Percentiles rank a stretch among this genome's conserved stretches.
phyloP scores from a whole-genome alignment of 2,329 filamentous ascomycete genomes.

The Aspergillus spinulosporus region DNA sequence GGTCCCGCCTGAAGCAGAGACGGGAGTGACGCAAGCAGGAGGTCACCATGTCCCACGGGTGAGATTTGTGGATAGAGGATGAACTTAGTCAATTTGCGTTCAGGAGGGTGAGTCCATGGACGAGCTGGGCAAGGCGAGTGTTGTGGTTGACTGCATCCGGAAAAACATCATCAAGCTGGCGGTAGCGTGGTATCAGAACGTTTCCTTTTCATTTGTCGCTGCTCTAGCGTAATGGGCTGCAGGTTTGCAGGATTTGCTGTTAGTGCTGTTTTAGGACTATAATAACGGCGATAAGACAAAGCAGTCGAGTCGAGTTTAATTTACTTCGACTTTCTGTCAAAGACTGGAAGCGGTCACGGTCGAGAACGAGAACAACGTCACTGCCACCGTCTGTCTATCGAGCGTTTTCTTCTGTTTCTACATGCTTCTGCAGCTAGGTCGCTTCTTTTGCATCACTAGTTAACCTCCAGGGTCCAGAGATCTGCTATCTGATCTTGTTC shows the following conservation, averaged over 20 bases:
- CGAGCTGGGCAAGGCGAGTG: neutral
- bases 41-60: slow-evolving; percentile 5
- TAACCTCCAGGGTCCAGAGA: neutral
- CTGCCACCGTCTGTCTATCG: neutral
- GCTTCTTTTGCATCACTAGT: neutral
- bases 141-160: slow-evolving; percentile 16
- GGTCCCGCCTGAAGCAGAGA: neutral
- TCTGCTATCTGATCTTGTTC: neutral
- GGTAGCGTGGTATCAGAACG: slow-evolving; percentile 7
- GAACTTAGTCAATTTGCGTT: slow-evolving; percentile 4
- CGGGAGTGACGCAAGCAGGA: slow-evolving; percentile 16
- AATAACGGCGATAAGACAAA: slow-evolving; percentile 8
- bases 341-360: slow-evolving; percentile 23
- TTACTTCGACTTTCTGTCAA: neutral
- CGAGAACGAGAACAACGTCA: slow-evolving; percentile 1
- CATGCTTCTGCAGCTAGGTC: neutral
- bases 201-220: slow-evolving; percentile 2
- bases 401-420: neutral
- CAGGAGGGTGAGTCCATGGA: neutral
- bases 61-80: slow-evolving; percentile 1
- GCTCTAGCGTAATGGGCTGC: neutral
- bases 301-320: neutral
- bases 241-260: neutral
- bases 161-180: slow-evolving; percentile 15
- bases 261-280: slow-evolving; percentile 1